Percentiles rank a stretch among this genome's conserved stretches.
Conservation (phyloP, 2,329 filamentous ascomycete genomes). For the Aureobasidium uvarum region DNA sequence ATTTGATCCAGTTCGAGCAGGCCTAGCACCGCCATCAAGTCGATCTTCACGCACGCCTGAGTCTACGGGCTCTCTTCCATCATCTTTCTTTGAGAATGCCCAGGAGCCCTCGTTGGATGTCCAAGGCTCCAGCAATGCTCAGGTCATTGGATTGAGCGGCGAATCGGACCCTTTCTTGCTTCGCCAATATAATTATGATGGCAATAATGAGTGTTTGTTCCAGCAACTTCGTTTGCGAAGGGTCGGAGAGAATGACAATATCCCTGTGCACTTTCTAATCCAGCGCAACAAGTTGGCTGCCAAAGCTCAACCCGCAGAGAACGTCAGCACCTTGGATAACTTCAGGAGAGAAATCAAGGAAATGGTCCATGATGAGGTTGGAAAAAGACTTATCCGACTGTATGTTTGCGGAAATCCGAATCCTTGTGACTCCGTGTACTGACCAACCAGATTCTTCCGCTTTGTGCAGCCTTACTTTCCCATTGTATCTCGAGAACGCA, state of each 20-base stretch:
- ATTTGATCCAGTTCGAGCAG: conserved; percentile 26
- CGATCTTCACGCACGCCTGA: conserved; percentile 3
- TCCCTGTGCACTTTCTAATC: conserved; percentile 40
- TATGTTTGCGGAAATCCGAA: conserved; percentile 27
- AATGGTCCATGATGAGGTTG: conserved; percentile 37
- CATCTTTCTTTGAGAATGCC: conserved; percentile 30
- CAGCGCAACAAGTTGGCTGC: conserved; percentile 38
- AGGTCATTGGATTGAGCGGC: conserved; percentile 38
- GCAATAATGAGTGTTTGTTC: conserved; percentile 38
- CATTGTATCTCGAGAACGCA: conserved; percentile 42
- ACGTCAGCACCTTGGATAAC: conserved; percentile 31
- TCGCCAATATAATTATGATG: conserved; percentile 38
- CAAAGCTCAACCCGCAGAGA: conserved; percentile 40
- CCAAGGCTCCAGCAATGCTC: conserved; percentile 37
- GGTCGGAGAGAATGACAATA: conserved; percentile 30
- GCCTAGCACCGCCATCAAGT: background rate
- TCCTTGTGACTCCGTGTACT: background rate
- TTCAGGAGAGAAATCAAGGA: conserved; percentile 37
- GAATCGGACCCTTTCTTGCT: conserved; percentile 39
- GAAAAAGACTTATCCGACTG: conserved; percentile 43
- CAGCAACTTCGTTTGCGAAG: conserved; percentile 37
- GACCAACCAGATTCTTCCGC: conserved; percentile 37
- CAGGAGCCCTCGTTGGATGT: conserved; percentile 37
- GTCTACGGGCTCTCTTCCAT: conserved; percentile 14
- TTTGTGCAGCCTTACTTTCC: conserved; percentile 50